A percentile compares a stretch with the other conserved stretches of the same genome.
These are phyloP conservation scores for Penicillium sp. DNA, from an alignment of 2,329 filamentous ascomycete species.

Conservation along the genomic window DNA sequence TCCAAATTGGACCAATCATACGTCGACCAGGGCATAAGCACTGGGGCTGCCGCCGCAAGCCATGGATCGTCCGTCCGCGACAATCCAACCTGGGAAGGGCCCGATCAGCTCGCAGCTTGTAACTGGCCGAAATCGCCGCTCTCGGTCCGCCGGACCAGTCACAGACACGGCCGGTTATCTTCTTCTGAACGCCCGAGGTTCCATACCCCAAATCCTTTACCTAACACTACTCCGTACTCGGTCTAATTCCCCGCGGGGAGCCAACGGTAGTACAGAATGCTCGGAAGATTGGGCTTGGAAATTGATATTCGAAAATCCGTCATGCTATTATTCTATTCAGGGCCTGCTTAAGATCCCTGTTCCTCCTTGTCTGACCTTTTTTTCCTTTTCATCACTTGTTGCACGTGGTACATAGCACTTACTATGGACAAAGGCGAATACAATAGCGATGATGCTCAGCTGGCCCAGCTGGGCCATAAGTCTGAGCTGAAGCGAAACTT, in stretches of 20 bases:
- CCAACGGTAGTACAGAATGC: slow-evolving; percentile 8
- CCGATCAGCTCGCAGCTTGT: background rate
- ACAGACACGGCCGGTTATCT: slow-evolving; percentile 15
- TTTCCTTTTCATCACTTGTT: slow-evolving; percentile 7
- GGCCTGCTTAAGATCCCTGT: slow-evolving; percentile 3
- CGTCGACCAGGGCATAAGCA: slow-evolving; percentile 3
- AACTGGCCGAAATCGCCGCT: slow-evolving; percentile 16
- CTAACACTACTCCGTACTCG: slow-evolving; percentile 17
- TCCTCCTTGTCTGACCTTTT: background rate
- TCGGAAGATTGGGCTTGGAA: slow-evolving; percentile 8
- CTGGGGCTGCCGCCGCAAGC: slow-evolving; percentile 11
- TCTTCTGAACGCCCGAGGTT: background rate
- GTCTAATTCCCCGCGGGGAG: slow-evolving; percentile 15
- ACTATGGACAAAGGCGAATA: slow-evolving; percentile 18
- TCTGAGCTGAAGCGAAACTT: slow-evolving; percentile 60
- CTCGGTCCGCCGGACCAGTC: slow-evolving; percentile 17
- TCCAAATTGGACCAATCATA: slow-evolving; percentile 1
- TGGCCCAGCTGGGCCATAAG: slow-evolving; percentile 59
- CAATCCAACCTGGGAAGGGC: background rate
- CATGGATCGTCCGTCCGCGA: slow-evolving; percentile 12
- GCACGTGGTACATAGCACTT: slow-evolving; percentile 2
- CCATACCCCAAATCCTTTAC: slow-evolving; percentile 28
- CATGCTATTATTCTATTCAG: slow-evolving; percentile 6
- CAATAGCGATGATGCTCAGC: slow-evolving; percentile 48
- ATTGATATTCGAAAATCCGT: slow-evolving; percentile 18